Percentiles rank a stretch among this genome's conserved stretches.
phyloP scores from a whole-genome alignment of 176 grass and related monocot genomes.

The Triticum dicoccoides region DNA sequence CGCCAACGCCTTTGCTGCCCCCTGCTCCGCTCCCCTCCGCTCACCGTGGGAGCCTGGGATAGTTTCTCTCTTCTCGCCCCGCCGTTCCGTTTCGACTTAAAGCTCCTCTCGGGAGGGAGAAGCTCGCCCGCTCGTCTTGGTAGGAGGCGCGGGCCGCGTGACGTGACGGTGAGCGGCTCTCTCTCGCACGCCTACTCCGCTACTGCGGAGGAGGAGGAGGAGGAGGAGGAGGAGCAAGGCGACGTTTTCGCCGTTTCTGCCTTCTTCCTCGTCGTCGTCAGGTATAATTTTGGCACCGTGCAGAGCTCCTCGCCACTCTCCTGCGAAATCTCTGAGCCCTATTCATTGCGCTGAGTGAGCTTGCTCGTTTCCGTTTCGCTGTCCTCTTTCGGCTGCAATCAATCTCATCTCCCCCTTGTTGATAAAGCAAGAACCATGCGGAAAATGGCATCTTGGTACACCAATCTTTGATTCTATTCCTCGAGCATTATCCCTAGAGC shows the following conservation, averaged over 20 bases:
- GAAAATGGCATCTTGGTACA: background rate
- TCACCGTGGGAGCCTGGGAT: no score
- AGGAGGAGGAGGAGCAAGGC: background rate
- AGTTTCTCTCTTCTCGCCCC: background rate
- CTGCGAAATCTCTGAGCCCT: no score
- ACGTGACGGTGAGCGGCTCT: background rate
- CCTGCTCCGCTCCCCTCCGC: background rate
- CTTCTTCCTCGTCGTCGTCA: conserved; percentile 5
- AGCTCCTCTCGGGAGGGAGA: background rate
- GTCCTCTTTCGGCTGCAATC: background rate
- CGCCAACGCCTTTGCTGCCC: conserved; percentile 13
- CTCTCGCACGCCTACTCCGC: background rate
- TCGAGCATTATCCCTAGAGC: background rate
- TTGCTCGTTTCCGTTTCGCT: no score
- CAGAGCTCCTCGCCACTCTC: background rate
- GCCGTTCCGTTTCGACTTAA: conserved; percentile 35
- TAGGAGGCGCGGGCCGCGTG: conserved; percentile 27
- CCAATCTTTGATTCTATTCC: background rate
- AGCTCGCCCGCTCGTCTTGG: conserved; percentile 9
- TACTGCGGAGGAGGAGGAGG: background rate
- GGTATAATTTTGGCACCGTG: conserved; percentile 2
- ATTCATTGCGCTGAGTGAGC: no score
- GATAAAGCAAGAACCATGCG: background rate
- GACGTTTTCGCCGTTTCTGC: conserved; percentile 13
- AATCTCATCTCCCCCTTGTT: background rate